Evolutionary conservation across 2,329 filamentous ascomycete species (phyloP).

Genomic region (Pseudocercospora macadamiae): DNA sequence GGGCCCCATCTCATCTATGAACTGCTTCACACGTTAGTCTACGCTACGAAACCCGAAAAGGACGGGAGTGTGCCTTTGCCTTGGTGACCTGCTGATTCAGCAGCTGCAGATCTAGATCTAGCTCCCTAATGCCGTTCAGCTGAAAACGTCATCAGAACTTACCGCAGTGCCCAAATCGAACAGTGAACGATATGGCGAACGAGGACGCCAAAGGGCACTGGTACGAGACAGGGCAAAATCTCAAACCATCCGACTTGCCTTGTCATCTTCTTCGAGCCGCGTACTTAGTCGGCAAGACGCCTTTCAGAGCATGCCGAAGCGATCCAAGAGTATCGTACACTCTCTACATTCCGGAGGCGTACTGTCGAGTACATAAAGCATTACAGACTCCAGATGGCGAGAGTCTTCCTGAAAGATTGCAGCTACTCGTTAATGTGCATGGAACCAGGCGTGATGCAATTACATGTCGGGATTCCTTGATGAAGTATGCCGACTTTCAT

Average conservation of each 20-base stretch:
- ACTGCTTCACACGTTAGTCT: no score
- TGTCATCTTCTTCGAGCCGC: conserved; percentile 18
- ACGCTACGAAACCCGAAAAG: no score
- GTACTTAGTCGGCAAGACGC: conserved; percentile 20
- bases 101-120: no score
- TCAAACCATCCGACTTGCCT: conserved; percentile 15
- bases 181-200: no score
- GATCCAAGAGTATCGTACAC: conserved; percentile 19
- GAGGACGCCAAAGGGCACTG: no score
- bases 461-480: conserved; percentile 14
- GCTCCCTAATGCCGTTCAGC: no score
- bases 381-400: conserved; percentile 4
- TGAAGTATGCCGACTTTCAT: conserved; percentile 13
- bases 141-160: no score
- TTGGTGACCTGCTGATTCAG: no score
- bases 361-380: conserved; percentile 11
- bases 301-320: conserved; percentile 11
- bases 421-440: conserved; percentile 20
- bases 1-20: no score
- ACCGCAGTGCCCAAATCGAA: no score
- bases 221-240: neutral
- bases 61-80: no score
- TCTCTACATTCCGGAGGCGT: conserved; percentile 18
- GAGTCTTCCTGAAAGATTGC: conserved; percentile 3
- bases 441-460: conserved; percentile 17